These are phyloP conservation scores for Aspergillus carlsbadensis DNA, from an alignment of 495 filamentous ascomycete genomes.

Conservation along the genomic window DNA sequence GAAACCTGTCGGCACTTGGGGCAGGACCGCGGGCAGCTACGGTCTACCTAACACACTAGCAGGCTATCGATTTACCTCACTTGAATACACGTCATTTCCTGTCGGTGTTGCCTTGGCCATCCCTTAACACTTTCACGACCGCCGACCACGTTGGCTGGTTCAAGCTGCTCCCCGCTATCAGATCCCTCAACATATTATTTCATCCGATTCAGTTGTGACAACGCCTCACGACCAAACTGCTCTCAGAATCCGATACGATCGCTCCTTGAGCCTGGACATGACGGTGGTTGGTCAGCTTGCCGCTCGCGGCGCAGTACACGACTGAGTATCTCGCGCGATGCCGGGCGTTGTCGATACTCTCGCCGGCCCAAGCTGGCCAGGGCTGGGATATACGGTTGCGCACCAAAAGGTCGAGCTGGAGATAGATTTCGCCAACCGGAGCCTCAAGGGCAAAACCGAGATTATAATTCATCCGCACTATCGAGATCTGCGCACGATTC, in stretches of 20 bases:
- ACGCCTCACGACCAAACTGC: neutral
- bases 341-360: conserved; percentile 46
- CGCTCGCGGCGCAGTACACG: conserved; percentile 43
- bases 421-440: conserved; percentile 74
- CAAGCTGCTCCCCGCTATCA: neutral
- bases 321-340: conserved; percentile 44
- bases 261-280: conserved; percentile 37
- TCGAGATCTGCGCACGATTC: conserved; percentile 65
- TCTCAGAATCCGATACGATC: conserved; percentile 4
- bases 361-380: conserved; percentile 32
- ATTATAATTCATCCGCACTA: conserved; percentile 72
- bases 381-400: conserved; percentile 59
- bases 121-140: neutral
- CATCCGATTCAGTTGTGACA: neutral
- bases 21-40: neutral
- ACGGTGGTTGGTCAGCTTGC: conserved; percentile 38
- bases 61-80: neutral
- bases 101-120: neutral
- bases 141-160: neutral
- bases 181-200: neutral
- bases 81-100: neutral
- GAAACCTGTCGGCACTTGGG: neutral
- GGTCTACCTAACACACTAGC: too few relatives aligned
- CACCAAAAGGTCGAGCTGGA: conserved; percentile 87
- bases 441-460: conserved; percentile 74